Base-by-base conservation (phyloP, 495 filamentous ascomycete species). In the Penicillium roqueforti region DNA sequence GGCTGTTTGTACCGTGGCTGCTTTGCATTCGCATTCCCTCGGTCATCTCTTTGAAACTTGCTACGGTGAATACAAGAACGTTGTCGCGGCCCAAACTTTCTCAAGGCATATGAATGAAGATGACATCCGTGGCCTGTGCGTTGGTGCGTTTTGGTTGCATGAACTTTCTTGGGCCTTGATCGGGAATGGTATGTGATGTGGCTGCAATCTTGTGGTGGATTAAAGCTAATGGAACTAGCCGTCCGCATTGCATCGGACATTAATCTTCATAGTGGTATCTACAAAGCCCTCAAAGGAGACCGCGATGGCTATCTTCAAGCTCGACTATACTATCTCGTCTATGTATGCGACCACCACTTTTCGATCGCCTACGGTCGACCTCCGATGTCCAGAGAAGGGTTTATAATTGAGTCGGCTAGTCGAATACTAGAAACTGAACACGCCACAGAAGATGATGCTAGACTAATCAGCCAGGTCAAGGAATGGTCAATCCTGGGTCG, bases 291-390 rank as follows among this genome's bases (percentile, higher is more conserved):
- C 0, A 59, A 68, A 9, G 67, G 59, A 0, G 63, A 68, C n/a
- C 59, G 67, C 0, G 57, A 60, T 20, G 58, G 60, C 7, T 68
- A 70, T 41, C 31, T 58, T 1, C 65, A 61, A 49, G 58, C 63
- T 20, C 65, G 68, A 20, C 44, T 72, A 10, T 70, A 72, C 46
- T 68, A 66, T 38, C 50, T 72, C 6, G 68, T 73, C 16, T 72
- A 71, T 43, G 63, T 69, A 6, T 72, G 69, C 45, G 69, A 74
- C 42, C 69, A 73, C 44, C 70, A 74, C 47, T 69, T 61, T 46
- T 69, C 68, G 0, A 47, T 72, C 11, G 55, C 57, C 3, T 69
- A 71, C 19, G 69, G 69, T 41, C 51, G 66, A 31, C 69, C 69
- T 18, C 66, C 69, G 23, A 72, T 74, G 66, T 62, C 68, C 19